These are phyloP conservation scores for Selaginella tamariscina DNA, from an alignment of 75 land plant species.

Conservation along the genomic window DNA sequence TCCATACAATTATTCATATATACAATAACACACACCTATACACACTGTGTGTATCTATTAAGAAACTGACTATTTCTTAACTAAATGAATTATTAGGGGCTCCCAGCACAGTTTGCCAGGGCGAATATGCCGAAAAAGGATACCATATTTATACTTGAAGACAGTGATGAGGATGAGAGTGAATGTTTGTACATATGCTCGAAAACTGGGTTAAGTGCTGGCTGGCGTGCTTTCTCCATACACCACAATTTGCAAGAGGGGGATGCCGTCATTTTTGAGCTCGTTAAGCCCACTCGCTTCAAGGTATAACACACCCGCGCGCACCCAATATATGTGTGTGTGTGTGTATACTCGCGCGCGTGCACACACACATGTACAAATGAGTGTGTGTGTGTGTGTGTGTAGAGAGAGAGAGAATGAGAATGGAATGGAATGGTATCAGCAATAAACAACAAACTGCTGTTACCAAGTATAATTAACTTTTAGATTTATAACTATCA, in stretches of 20 bases:
- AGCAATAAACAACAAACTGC: too few species aligned
- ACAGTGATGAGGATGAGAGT: constrained; percentile 37
- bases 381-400: too few species aligned
- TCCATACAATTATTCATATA: too few species aligned
- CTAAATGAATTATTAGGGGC: constrained; percentile 22
- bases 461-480: too few species aligned
- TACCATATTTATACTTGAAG: constrained; percentile 24
- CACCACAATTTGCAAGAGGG: constrained; percentile 39
- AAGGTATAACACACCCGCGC: too few species aligned
- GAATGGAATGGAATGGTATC: too few species aligned
- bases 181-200: constrained; percentile 27
- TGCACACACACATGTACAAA: too few species aligned
- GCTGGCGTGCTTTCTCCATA: constrained; percentile 44
- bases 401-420: too few species aligned
- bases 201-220: constrained; percentile 48
- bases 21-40: too few species aligned
- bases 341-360: too few species aligned
- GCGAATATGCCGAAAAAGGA: constrained; percentile 30
- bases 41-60: background rate
- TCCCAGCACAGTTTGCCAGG: constrained; percentile 29
- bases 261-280: constrained; percentile 42
- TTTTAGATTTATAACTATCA: too few species aligned
- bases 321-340: too few species aligned
- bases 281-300: constrained; percentile 18
- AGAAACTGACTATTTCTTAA: background rate